Evolutionary conservation across 1,284 basidiomycete species (phyloP).

Genomic region (Phellinidium pouzarii): DNA sequence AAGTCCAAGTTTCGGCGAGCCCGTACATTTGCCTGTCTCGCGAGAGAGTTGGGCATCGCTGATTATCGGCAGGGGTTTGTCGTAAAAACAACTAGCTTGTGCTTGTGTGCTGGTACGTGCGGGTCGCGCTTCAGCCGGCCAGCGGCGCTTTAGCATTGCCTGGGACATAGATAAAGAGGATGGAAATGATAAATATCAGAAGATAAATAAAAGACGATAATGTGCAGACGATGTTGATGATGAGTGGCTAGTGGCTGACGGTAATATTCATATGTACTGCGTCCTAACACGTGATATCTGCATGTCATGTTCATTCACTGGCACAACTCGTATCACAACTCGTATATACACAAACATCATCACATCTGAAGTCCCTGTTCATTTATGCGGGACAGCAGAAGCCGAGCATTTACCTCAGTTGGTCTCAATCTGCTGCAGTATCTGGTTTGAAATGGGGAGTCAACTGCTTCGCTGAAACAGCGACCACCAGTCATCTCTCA

Average conservation of each 20-base stretch:
- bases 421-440: not conserved
- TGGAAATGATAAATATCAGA: too few species aligned
- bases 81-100: too few species aligned
- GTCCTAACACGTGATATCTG: not conserved
- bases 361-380: too few species aligned
- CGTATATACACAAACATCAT: not conserved
- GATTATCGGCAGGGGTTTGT: not conserved
- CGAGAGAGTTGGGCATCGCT: not conserved
- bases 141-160: not conserved
- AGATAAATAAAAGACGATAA: not conserved
- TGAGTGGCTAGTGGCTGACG: too few species aligned
- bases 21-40: not conserved
- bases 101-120: too few species aligned
- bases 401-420: too few species aligned
- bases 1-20: not conserved
- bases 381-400: not conserved
- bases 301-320: not conserved
- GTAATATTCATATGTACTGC: too few species aligned
- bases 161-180: slow-evolving; percentile 4
- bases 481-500: too few species aligned
- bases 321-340: not conserved
- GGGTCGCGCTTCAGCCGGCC: not conserved
- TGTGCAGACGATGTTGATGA: too few species aligned
- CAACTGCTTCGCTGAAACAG: too few species aligned
- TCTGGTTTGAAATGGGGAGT: not conserved